Base-by-base conservation (phyloP, 2,329 filamentous ascomycete species). In the Cercospora sojina region DNA sequence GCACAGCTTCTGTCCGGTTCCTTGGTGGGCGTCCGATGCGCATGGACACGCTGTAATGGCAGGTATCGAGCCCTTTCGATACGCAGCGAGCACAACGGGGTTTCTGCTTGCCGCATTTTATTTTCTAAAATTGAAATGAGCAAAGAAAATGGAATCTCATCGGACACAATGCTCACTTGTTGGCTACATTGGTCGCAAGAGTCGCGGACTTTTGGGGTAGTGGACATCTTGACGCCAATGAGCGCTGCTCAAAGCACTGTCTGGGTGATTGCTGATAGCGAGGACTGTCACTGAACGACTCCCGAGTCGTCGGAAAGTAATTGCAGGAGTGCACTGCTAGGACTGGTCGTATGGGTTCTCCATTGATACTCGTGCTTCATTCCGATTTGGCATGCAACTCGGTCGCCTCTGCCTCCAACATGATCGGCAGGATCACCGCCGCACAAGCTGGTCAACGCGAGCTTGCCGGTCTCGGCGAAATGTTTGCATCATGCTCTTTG, bases 41-140 rank as follows among this genome's bases (percentile, higher is more conserved):
- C 27, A 60, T 49, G 20, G 64, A 65, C 12, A 65, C 53, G 58
- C 64, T 65, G 35, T 65, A 65, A 16, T 61, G 35, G 41, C 64
- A 65, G 23, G 41, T 23, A 9, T 55, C 49, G 53, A 62, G 58
- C 16, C 64, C 64, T 62, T 65, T 65, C 20, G 59, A 31, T 13
- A 55, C 53, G 32, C 64, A 65, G 18, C 64, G 64, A 35, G 47
- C 41, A 47, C 64, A 65, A 18, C 38, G 51, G 4, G 64, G 64
- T 32, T 51, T 47, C 35, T 65, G 43, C 23, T 65, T 65, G 49
- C 64, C 53, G 25, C 64, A 65, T 56, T 59, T 60, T 13, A 65
- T 61, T 29, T 65, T 65, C 58, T 65, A 16, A 25, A 60, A 8
- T 16, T 29, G 29, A 5, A 20, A 49, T 47, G 32, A 43, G 20